Evolutionary conservation across 1,284 basidiomycete species (phyloP).

Genomic region (Ustilago sp.): DNA sequence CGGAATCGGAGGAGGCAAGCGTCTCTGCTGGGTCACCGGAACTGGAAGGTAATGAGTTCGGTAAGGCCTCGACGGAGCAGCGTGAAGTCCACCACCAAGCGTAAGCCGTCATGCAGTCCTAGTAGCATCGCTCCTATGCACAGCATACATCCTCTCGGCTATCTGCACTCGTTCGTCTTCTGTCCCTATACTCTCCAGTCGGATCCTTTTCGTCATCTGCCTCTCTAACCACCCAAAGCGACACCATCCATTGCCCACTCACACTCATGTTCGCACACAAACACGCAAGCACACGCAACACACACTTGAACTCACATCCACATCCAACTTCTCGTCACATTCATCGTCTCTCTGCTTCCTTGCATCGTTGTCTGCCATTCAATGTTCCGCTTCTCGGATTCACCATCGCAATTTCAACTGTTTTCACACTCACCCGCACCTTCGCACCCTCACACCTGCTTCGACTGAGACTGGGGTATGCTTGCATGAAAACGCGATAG

Average conservation of each 20-base stretch:
- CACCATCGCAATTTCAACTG: conserved; percentile 6
- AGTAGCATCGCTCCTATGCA: background rate
- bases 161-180: too few species aligned
- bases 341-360: conserved; percentile 4
- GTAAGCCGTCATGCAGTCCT: conserved; percentile 1
- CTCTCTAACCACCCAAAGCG: background rate
- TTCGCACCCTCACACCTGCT: background rate
- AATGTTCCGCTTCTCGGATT: conserved; percentile 8
- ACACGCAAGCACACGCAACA: background rate
- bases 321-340: background rate
- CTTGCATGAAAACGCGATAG: conserved; percentile 3
- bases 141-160: background rate
- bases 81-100: background rate
- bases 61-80: background rate
- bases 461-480: conserved; percentile 17
- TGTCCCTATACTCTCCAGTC: background rate
- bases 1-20: conserved; percentile 42
- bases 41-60: conserved; percentile 7
- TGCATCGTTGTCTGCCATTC: conserved; percentile 11
- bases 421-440: background rate
- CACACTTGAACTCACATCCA: background rate
- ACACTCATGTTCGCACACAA: background rate
- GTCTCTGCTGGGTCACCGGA: conserved; percentile 38
- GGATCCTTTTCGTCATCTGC: background rate
- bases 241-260: background rate